A percentile compares a stretch with the other conserved stretches of the same genome.
Evolutionary conservation across 176 grass and related monocot species (phyloP).

Genomic region (Zea mays): Zm-B73-REFERENCE-NAM-5.0 NC_050096.1:237214001-237214500

Average conservation of each 20-base stretch:
- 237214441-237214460: conserved; percentile 20
- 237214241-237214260: conserved; percentile 7
- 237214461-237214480: not conserved
- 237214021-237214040: not conserved
- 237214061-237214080: not conserved
- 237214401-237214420: conserved; percentile 68
- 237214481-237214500: conserved; percentile 8
- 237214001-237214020: not conserved
- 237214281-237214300: conserved; percentile 85
- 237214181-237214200: conserved; percentile 19
- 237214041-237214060: not conserved
- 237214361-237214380: conserved; percentile 65
- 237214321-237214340: conserved; percentile 84
- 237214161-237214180: not conserved
- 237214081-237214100: not conserved
- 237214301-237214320: conserved; percentile 88
- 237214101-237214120: not conserved
- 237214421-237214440: conserved; percentile 32
- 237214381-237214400: conserved; percentile 93
- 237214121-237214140: not conserved
- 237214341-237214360: conserved; percentile 69
- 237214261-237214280: conserved; percentile 44
- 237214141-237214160: not conserved
- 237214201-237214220: conserved; percentile 11
- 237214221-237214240: conserved; percentile 25